Percentiles rank a stretch among this genome's conserved stretches.
These are phyloP conservation scores for Lophiostoma macrostomum DNA, from an alignment of 495 filamentous ascomycete species.

Conservation along the genomic window DNA sequence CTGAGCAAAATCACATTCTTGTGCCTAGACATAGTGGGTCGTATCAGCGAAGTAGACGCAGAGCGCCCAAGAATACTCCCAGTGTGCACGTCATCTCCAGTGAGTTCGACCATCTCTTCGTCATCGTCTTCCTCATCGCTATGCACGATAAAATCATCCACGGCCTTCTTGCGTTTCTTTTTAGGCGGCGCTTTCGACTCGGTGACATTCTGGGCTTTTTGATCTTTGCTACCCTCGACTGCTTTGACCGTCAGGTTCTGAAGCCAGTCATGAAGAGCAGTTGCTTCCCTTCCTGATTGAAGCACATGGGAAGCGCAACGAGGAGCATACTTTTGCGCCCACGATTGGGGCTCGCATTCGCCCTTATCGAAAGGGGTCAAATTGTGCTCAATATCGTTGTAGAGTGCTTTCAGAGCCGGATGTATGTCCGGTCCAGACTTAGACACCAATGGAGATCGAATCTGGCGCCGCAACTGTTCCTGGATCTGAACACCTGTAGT, in stretches of 20 bases:
- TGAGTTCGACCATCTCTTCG: constrained; percentile 69
- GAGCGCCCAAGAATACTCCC: constrained; percentile 31
- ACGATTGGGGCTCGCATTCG: constrained; percentile 67
- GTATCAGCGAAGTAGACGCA: constrained; percentile 40
- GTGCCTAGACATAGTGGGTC: constrained; percentile 24
- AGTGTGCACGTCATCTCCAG: constrained; percentile 54
- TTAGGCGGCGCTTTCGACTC: constrained; percentile 25
- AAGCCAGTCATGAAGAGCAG: constrained; percentile 82
- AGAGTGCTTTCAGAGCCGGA: constrained; percentile 59
- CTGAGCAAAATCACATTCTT: constrained; percentile 74
- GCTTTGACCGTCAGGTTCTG: constrained; percentile 66
- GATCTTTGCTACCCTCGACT: constrained; percentile 61
- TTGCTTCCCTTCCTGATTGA: constrained; percentile 67
- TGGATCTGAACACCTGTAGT: constrained; percentile 37
- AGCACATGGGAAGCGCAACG: constrained; percentile 66
- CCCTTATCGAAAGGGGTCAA: constrained; percentile 79
- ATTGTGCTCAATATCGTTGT: constrained; percentile 54
- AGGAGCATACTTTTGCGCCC: constrained; percentile 88
- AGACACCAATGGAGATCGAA: constrained; percentile 14
- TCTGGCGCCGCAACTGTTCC: constrained; percentile 7
- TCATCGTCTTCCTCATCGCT: constrained; percentile 83
- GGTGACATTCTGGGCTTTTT: background rate
- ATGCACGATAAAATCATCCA: constrained; percentile 79
- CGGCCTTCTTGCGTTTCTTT: constrained; percentile 66
- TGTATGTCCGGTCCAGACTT: constrained; percentile 40